phyloP scores from a whole-genome alignment of 2,329 filamentous ascomycete genomes.

The Penicillium hesseltinei region DNA sequence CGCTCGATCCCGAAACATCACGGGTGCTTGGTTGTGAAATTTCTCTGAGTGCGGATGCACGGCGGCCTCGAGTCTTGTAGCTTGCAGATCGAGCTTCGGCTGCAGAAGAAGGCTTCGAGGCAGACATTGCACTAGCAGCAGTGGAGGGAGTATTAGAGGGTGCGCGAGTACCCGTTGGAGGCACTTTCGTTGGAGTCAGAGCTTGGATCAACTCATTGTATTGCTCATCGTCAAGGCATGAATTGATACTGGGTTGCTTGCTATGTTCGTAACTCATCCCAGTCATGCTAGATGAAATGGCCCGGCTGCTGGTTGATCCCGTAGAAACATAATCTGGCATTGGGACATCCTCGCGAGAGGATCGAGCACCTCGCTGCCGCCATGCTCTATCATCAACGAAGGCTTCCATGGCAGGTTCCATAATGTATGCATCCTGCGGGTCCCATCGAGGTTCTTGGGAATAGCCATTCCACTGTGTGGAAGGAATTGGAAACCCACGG shows the following conservation, averaged over 20 bases:
- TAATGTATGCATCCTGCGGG: conserved; percentile 27
- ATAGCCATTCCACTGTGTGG: conserved; percentile 25
- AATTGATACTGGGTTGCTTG: conserved; percentile 38
- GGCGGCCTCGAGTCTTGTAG: conserved; percentile 22
- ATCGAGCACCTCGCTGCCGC: conserved; percentile 33
- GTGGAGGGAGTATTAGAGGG: conserved; percentile 33
- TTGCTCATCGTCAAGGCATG: conserved; percentile 37
- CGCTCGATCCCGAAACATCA: conserved; percentile 35
- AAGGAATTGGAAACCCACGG: conserved; percentile 31
- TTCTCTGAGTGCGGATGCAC: conserved; percentile 27
- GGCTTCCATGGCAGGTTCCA: conserved; percentile 46
- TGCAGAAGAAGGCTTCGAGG: conserved; percentile 29
- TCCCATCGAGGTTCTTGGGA: conserved; percentile 30
- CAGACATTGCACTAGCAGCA: conserved; percentile 18
- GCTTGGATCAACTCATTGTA: conserved; percentile 39
- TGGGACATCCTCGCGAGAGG: conserved; percentile 46
- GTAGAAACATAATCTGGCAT: conserved; percentile 51
- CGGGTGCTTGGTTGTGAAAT: conserved; percentile 31
- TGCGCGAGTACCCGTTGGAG: conserved; percentile 26
- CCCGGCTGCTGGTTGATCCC: conserved; percentile 39
- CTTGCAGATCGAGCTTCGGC: conserved; percentile 30
- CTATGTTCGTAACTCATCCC: conserved; percentile 44
- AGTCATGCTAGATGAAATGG: conserved; percentile 40
- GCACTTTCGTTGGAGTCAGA: conserved; percentile 37
- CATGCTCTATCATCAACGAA: conserved; percentile 29